Evolutionary conservation across 371 early-diverging fungal genomes (phyloP).

Genomic region (Entomophthora muscae): DNA sequence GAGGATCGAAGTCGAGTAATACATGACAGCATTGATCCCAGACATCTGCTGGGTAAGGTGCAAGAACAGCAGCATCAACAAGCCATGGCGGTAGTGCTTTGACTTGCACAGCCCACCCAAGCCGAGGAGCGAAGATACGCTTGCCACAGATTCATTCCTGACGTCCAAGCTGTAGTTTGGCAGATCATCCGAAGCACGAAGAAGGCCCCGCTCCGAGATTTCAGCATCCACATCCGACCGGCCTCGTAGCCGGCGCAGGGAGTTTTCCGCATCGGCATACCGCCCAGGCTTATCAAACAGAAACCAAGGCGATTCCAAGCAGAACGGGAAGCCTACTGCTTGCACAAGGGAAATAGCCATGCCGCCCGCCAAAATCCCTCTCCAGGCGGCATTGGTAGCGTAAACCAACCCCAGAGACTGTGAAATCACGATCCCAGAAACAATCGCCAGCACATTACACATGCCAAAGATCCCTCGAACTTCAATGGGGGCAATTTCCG

Average conservation of each 20-base stretch:
- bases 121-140: not conserved
- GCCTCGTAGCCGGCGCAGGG: constrained; percentile 36
- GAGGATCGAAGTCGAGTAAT: constrained; percentile 67
- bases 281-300: constrained; percentile 31
- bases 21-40: constrained; percentile 87
- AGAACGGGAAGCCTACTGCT: constrained; percentile 35
- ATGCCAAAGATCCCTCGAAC: constrained; percentile 52
- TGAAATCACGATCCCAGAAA: constrained; percentile 56
- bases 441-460: constrained; percentile 68
- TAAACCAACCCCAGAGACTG: constrained; percentile 40
- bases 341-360: constrained; percentile 40
- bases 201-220: constrained; percentile 20
- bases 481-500: constrained; percentile 59
- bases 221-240: constrained; percentile 37
- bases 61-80: constrained; percentile 3
- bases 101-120: not conserved
- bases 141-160: not conserved
- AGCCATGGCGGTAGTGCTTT: not conserved
- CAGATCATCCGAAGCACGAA: not conserved
- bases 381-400: constrained; percentile 40
- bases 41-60: constrained; percentile 69
- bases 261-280: constrained; percentile 26
- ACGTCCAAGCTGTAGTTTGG: not conserved
- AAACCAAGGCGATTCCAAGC: constrained; percentile 65
- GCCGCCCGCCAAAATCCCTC: constrained; percentile 35